Base-by-base conservation (phyloP, 176 grass and related monocot species). In the Oryza nivara region DNA sequence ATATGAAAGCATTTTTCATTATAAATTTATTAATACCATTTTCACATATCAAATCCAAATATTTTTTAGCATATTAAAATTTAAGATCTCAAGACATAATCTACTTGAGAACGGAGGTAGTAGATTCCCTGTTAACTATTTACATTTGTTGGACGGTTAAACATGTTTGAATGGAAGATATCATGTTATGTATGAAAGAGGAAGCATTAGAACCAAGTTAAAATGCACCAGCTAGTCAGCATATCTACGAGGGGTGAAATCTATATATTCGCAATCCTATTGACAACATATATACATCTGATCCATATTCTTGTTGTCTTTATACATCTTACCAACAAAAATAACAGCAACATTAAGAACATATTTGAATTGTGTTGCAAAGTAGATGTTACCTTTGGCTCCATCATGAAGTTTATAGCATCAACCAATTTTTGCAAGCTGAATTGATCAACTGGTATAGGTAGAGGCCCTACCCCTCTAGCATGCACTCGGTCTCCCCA, bases 401-500 rank as follows among this genome's bases (percentile, higher is more conserved):
- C 34, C 88, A 94, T 74, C 96, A 98, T 95, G 71, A 90, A 95
- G 0, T 76, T 89, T 79, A 98, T 95, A 61, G 96, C 91, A 88
- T 86, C 89, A 28, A 96, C 88, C 87, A 98, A 83, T 61, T 95
- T 95, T 72, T 52, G 89, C 67, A 92, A 88, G 80, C 13, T 85
- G 83, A 98, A 96, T 73, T 96, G 91, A 83, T 98, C 93, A 73
- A 96, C 71, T 30, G 96, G 88, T 82, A 98, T 95, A 72, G 93
- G 96, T 17, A 67, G 11, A 83, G 96, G 93, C 54, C 93, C 96
- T 41, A 96, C 48, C 25, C 96, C 96, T 85, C 96, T 92, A 71
- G 44, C 88, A 89, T 96, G 89, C 71, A 98, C 91, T n/a, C 78
- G 86, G 11, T 96, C 96, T n/a, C 96, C 96, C 96, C 96, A 98